phyloP scores from a whole-genome alignment of 1,284 basidiomycete species.

The Leccinum cinnamomeum region DNA sequence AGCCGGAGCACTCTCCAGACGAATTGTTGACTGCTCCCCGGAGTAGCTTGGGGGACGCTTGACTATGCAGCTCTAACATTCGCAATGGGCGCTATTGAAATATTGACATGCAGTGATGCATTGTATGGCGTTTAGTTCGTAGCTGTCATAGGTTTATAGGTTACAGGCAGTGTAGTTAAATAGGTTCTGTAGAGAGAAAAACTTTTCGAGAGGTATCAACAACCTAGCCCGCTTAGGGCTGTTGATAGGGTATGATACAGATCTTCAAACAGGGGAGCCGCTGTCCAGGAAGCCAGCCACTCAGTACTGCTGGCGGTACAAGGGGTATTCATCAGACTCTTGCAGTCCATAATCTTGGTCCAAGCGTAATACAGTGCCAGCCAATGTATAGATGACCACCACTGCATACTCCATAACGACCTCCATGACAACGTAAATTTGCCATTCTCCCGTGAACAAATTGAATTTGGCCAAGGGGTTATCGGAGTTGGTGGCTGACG shows the following conservation, averaged over 20 bases:
- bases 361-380: slow-evolving; percentile 36
- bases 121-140: not conserved
- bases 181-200: not conserved
- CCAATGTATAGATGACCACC: slow-evolving; percentile 48
- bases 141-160: not conserved
- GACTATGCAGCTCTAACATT: slow-evolving; percentile 72
- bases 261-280: not conserved
- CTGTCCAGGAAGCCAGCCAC: not conserved
- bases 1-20: slow-evolving; percentile 70
- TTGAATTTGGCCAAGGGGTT: slow-evolving; percentile 49
- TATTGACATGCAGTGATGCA: not conserved
- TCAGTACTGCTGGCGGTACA: slow-evolving; percentile 28
- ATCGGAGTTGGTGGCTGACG: slow-evolving; percentile 9
- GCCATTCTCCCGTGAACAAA: slow-evolving; percentile 52
- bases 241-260: not conserved
- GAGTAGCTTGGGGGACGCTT: slow-evolving; percentile 61
- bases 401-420: slow-evolving; percentile 58
- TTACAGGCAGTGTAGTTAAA: not conserved
- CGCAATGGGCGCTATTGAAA: not conserved
- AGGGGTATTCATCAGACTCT: slow-evolving; percentile 34
- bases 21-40: slow-evolving; percentile 38
- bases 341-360: slow-evolving; percentile 34
- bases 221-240: too few species aligned
- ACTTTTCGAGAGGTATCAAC: not conserved
- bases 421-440: slow-evolving; percentile 54